phyloP scores from a whole-genome alignment of 345 rosid genomes.

The Eucalyptus polyanthemos region DNA sequence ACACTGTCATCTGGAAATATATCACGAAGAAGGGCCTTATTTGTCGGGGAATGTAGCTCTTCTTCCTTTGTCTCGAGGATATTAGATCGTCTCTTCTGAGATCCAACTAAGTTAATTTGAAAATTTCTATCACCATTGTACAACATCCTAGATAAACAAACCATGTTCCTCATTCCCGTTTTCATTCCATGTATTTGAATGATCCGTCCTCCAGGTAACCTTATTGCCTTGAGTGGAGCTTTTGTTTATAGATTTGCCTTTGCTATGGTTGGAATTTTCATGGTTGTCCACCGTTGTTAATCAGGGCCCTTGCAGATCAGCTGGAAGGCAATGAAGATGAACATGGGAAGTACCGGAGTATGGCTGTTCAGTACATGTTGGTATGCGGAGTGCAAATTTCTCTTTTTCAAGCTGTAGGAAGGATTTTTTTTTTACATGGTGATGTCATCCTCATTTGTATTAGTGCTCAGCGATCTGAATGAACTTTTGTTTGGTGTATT shows the following conservation, averaged over 20 bases:
- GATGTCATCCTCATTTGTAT: not conserved
- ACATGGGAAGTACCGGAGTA: constrained; percentile 57
- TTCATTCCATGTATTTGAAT: too few species aligned
- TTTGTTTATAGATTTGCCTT: too few species aligned
- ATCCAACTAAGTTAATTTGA: not conserved
- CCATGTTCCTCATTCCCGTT: not conserved
- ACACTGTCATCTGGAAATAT: not conserved
- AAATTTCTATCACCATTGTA: not conserved
- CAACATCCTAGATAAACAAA: not conserved
- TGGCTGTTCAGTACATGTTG: constrained; percentile 58
- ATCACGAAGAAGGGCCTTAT: not conserved
- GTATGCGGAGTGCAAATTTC: constrained; percentile 2
- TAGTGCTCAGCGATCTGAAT: not conserved
- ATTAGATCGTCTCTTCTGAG: not conserved
- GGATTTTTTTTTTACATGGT: not conserved
- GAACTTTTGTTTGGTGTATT: not conserved
- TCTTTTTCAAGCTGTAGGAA: not conserved
- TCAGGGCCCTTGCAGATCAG: constrained; percentile 88
- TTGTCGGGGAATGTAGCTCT: not conserved
- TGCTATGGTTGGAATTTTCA: not conserved
- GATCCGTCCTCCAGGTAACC: too few species aligned
- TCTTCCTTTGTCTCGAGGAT: not conserved
- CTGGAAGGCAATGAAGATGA: constrained; percentile 73
- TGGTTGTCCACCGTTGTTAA: constrained; percentile 11
- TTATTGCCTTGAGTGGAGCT: not conserved